Conservation (phyloP, 441 rosid species). For the Erodium texanum region DNA sequence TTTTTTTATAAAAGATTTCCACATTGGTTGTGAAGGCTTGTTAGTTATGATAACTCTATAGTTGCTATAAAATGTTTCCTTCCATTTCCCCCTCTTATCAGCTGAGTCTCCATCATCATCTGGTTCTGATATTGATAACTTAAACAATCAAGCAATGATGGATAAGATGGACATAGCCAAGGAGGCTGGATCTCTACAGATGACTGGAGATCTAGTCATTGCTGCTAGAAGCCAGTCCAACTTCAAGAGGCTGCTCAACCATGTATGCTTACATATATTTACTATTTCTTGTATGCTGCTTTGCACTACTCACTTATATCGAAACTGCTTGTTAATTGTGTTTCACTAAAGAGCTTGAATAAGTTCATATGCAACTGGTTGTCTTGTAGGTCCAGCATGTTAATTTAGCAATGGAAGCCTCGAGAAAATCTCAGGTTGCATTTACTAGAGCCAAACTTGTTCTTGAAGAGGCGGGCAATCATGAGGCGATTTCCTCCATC, state of each 20-base stretch:
- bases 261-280: background rate
- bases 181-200: constrained; percentile 13
- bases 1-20: background rate
- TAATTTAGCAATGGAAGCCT: constrained; percentile 9
- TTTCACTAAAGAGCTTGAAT: background rate
- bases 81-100: constrained; percentile 1
- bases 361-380: background rate
- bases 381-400: constrained; percentile 9
- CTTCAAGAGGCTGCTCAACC: constrained; percentile 12
- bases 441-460: constrained; percentile 3
- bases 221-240: constrained; percentile 12
- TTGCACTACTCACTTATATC: background rate
- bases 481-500: constrained; percentile 7
- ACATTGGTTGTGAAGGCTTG: background rate
- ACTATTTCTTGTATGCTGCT: background rate
- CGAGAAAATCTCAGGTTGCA: constrained; percentile 4
- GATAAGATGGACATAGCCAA: constrained; percentile 11
- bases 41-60: background rate
- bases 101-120: constrained; percentile 16
- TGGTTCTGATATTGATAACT: constrained; percentile 14
- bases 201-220: constrained; percentile 13
- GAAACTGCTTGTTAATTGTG: background rate
- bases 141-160: constrained; percentile 12
- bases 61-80: constrained; percentile 1
- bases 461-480: constrained; percentile 8